Evolutionary conservation across 306 rosid species (phyloP).

Genomic region (Malus orientalis): DNA sequence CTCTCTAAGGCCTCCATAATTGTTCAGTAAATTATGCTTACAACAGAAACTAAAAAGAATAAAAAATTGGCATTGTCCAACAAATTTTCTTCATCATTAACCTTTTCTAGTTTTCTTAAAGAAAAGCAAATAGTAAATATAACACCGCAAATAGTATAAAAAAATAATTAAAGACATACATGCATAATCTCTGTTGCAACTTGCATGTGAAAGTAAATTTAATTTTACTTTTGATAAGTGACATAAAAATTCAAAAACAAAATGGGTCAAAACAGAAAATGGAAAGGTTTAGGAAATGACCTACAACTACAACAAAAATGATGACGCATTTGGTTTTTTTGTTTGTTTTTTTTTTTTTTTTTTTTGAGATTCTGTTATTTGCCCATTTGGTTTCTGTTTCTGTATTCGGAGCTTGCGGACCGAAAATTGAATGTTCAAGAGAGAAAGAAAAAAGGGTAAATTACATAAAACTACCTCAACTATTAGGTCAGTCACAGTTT

Average conservation of each 20-base stretch:
- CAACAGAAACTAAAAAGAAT: too few species aligned
- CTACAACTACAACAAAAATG: not conserved
- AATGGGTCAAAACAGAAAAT: not conserved
- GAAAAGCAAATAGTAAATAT: not conserved
- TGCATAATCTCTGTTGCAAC: not conserved
- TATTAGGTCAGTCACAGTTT: too few species aligned
- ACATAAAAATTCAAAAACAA: not conserved
- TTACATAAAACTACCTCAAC: too few species aligned
- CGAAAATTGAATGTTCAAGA: rapidly evolving
- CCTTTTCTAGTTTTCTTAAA: not conserved
- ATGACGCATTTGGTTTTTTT: not conserved
- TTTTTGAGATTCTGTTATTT: too few species aligned
- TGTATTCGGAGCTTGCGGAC: too few species aligned
- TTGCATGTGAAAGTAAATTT: not conserved
- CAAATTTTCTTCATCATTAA: not conserved
- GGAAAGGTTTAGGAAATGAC: not conserved
- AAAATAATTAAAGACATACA: not conserved
- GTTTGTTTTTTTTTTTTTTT: too few species aligned
- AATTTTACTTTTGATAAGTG: not conserved
- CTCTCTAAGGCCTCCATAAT: too few species aligned
- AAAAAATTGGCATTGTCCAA: not conserved
- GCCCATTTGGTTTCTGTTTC: too few species aligned
- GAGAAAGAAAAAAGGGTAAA: too few species aligned
- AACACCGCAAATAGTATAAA: not conserved
- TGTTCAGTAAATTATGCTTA: too few species aligned